Base-by-base conservation (phyloP, 768 basidiomycete genomes). In the Trametes cingulata region DNA sequence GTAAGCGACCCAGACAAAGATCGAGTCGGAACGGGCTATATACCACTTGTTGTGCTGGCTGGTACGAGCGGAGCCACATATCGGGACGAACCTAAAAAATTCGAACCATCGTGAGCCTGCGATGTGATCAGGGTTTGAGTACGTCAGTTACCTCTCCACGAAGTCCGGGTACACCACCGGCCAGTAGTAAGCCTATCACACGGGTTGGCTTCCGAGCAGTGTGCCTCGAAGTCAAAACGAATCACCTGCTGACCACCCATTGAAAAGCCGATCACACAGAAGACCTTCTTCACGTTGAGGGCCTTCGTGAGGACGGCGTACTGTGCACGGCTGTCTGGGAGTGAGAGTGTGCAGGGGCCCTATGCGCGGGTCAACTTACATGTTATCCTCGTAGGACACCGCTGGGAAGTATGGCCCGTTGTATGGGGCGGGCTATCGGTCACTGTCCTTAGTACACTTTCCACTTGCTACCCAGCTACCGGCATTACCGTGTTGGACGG, bases 341-440 rank as follows among this genome's bases (percentile, higher is more conserved):
- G 41, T 33, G 35, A 58, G 57, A 58, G 1, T 2, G 1, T 36
- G 25, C 17, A 27, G 22, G 29, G 24, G 7, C 14, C 7, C 4
- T 35, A 17, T 6, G 22, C 15, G 41, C 37, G 29, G 5, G 24
- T 8, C 3, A 15, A 57, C 67, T 43, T 39, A 81, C 84, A 83
- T 81, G 66, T 85, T 85, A 47, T 85, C 83, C 65, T 81, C 78
- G 63, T 85, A 85, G 17, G 82, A 80, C 8, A 85, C 75, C 10
- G 72, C 73, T 12, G 83, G 84, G 62, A 85, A 85, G 65, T 83
- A 84, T 7, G 84, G 82, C 0, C 84, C 84, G 60, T 83, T 82
- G 67, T 82, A 81, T 0, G 84, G 84, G 5, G 70, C 65, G 10
- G 84, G 80, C 84, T 85, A 48, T 36, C 14, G 4, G 17, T n/a